phyloP scores from a whole-genome alignment of 208 protist species.

The Leishmania amazonensis region DNA sequence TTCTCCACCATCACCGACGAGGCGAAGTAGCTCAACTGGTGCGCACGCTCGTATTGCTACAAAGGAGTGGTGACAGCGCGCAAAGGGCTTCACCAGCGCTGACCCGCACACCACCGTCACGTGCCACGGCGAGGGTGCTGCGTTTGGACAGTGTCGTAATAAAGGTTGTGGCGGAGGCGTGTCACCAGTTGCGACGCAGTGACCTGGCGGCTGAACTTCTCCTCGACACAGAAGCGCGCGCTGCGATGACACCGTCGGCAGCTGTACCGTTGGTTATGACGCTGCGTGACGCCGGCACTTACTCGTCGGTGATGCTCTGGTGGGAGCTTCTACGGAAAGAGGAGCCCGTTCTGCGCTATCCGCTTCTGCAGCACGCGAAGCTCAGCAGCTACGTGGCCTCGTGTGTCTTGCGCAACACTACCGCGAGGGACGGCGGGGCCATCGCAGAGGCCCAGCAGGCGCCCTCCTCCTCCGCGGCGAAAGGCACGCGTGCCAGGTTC shows the following conservation, averaged over 20 bases:
- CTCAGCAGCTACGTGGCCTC: constrained; percentile 68
- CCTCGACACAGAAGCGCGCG: not conserved
- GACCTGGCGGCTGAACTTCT: constrained; percentile 14
- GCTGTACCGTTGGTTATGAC: constrained; percentile 32
- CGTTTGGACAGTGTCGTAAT: constrained; percentile 13
- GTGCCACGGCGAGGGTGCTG: constrained; percentile 16
- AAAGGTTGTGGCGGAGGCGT: constrained; percentile 24
- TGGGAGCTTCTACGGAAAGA: constrained; percentile 18
- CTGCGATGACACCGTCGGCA: constrained; percentile 25
- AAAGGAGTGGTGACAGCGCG: not conserved
- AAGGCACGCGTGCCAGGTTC: not conserved
- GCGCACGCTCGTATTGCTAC: constrained; percentile 1
- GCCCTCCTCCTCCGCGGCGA: not conserved
- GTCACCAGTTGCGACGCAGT: constrained; percentile 8
- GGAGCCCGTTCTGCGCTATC: constrained; percentile 6
- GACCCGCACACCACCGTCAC: constrained; percentile 5
- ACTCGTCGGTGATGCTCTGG: constrained; percentile 19
- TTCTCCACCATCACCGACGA: constrained; percentile 14
- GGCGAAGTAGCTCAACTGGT: constrained; percentile 8
- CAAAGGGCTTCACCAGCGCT: not conserved
- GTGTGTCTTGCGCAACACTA: constrained; percentile 35
- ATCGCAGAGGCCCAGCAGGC: not conserved
- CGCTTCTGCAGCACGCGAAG: constrained; percentile 46
- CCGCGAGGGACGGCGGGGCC: not conserved
- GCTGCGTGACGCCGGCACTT: constrained; percentile 19